Evolutionary conservation across 2,329 filamentous ascomycete species (phyloP), one percentile per base, ranked within the genome.

Genomic region (Chrysoporthe puriensis): DNA sequence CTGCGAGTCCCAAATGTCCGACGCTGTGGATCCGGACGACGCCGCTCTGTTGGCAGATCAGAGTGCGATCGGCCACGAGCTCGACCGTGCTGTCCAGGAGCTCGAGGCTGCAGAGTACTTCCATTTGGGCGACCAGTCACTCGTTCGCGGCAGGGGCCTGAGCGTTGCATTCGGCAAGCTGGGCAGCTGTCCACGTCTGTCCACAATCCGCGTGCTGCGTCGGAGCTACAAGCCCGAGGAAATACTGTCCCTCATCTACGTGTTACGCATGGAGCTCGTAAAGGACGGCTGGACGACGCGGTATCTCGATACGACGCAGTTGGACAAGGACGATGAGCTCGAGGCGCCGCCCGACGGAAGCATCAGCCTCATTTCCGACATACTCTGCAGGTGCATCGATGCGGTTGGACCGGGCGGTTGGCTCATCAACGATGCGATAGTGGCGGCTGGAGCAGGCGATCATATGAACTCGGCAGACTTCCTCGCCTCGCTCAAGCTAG

Each of bases 271-370:
- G 71, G 91, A 94, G 78, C 83, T 95, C 58, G 87, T 89, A 63
- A 87, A 89, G 71, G 91, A 91, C 67, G 89, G 90, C 43, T 95
- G 92, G 92, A 93, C 90, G 0, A 86, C 88, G 21, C 84, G 87
- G 32, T 93, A 94, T 76, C 79, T 91, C 48, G 90, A 91, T 72
- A 78, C 80, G 13, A 84, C 85, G 18, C 77, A 81, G 63, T 79
- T 83, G 42, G 83, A 86, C 50, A 73, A 77, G 16, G 77, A 81
- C 34, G 78, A 80, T n/a, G 82, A 84, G 8, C 76, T 78, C 13
- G 76, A 81, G 16, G 80, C 82, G 3, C 86, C 88, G 0, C 87
- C 90, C 26, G 89, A 93, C 73, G 87, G 87, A 62, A 88, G 89
- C 63, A 90, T 94, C 71, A 83, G 87, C 18, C 85, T 92, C 52